These are phyloP conservation scores for Aspergillus candidus DNA, from an alignment of 2,329 filamentous ascomycete genomes.

Conservation along the genomic window DNA sequence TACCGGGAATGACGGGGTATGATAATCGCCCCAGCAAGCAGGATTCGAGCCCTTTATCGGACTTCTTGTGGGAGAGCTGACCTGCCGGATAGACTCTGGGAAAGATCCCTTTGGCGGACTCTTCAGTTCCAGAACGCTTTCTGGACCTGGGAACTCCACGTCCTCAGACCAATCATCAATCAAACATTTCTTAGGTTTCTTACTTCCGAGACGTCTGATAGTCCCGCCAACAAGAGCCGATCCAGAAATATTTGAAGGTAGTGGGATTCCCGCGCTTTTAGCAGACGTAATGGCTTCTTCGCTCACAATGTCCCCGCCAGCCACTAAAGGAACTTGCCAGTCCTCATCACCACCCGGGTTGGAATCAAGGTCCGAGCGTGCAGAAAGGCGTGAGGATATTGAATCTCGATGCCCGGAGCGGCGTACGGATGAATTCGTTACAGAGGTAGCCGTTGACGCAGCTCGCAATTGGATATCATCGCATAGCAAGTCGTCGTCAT, in stretches of 20 bases:
- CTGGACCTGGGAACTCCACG: conserved; percentile 59
- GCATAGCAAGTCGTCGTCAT: conserved; percentile 44
- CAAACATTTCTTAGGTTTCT: conserved; percentile 65
- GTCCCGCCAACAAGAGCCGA: conserved; percentile 88
- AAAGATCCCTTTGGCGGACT: conserved; percentile 55
- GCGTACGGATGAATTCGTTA: conserved; percentile 39
- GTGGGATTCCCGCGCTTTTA: conserved; percentile 81
- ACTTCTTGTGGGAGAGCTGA: conserved; percentile 46
- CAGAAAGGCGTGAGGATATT: conserved; percentile 73
- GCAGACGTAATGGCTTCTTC: conserved; percentile 81
- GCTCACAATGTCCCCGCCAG: conserved; percentile 77
- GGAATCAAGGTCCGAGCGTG: conserved; percentile 75
- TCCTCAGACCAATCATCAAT: conserved; percentile 80
- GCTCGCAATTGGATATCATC: conserved; percentile 41
- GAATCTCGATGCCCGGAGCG: conserved; percentile 59
- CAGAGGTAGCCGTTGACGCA: conserved; percentile 41
- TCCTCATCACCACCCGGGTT: conserved; percentile 71
- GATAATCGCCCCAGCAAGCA: conserved; percentile 22
- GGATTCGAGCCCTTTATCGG: conserved; percentile 32
- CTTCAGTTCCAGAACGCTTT: conserved; percentile 58
- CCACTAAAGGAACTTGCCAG: conserved; percentile 77
- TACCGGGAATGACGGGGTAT: conserved; percentile 47
- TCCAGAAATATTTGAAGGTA: conserved; percentile 77
- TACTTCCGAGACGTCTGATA: conserved; percentile 79
- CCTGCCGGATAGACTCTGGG: conserved; percentile 62